Conservation (phyloP, 768 basidiomycete species). For the Tylopilus rubrobrunneus region DNA sequence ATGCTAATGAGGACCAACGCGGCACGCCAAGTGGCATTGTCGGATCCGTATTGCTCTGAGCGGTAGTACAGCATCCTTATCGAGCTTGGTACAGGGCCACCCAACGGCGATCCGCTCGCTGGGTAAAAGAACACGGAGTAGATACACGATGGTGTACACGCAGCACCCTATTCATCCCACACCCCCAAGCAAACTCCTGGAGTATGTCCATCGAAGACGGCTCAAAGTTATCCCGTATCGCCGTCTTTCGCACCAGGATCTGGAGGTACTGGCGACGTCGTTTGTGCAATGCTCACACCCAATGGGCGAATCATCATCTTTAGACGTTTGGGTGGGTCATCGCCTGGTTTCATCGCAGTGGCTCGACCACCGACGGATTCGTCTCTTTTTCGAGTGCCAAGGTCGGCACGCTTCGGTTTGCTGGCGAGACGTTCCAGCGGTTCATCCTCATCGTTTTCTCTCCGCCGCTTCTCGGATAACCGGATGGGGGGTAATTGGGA, state of each 20-base stretch:
- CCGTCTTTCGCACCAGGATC: slow-evolving; percentile 67
- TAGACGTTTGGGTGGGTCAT: slow-evolving; percentile 61
- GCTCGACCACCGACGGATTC: slow-evolving; percentile 19
- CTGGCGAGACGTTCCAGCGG: slow-evolving; percentile 54
- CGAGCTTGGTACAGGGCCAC: slow-evolving; percentile 4
- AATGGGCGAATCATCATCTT: slow-evolving; percentile 63
- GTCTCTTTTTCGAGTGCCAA: slow-evolving; percentile 44
- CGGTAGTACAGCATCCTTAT: slow-evolving; percentile 1
- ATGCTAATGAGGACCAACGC: not conserved
- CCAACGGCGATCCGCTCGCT: not conserved
- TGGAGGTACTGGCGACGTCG: slow-evolving; percentile 47
- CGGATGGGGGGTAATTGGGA: slow-evolving; percentile 43
- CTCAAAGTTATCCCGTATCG: slow-evolving; percentile 55
- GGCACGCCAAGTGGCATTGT: not conserved
- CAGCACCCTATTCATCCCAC: not conserved
- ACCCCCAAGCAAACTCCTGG: slow-evolving; percentile 32
- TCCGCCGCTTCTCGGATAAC: slow-evolving; percentile 64
- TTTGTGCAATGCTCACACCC: slow-evolving; percentile 25
- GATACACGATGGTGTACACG: slow-evolving; percentile 4
- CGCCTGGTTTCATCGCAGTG: slow-evolving; percentile 29
- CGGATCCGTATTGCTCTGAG: not conserved
- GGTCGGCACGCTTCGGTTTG: slow-evolving; percentile 55
- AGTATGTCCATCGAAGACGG: not conserved
- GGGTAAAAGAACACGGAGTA: slow-evolving; percentile 9
- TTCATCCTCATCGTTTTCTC: slow-evolving; percentile 68